Evolutionary conservation across 2,329 filamentous ascomycete species (phyloP), one percentile per base, ranked within the genome.

Genomic region (Huntiella abstrusa): DNA sequence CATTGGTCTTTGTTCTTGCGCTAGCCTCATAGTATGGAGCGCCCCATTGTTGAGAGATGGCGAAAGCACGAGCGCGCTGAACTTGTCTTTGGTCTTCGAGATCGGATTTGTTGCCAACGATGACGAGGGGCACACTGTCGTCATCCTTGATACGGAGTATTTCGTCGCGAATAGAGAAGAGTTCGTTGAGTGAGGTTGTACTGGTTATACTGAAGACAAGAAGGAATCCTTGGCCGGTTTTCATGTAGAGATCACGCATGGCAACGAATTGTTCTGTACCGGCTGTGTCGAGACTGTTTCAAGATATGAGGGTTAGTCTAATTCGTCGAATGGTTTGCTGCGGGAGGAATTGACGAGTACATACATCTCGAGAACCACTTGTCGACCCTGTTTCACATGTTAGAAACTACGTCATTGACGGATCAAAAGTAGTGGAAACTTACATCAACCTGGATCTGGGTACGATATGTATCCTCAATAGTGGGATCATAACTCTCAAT

Each of bases 141-240:
- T 88, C 83, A 59, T 87, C 82, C 64, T 93, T 93, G 63, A 92
- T 88, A 50, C 84, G 83, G 51, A 86, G 80, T 52, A 94, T 92
- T 62, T 93, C 84, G 57, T 93, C 84, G 43, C 84, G 80, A 37
- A 94, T 70, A 54, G 83, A 80, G 54, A 75, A 71, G 28, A 94
- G 72, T 61, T 94, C 85, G 54, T 77, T 73, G 36, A 94, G 69
- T n/a, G 84, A 92, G 33, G 83, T 83, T 51, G 73, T 69, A 51
- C 83, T 91, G 13, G 84, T 88, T 58, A 93, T 93, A 62, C 82
- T 88, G 64, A 93, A 94, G 49, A 93, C 86, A 34, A 94, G 71
- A 47, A 94, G 73, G 60, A 94, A 94, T 0, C 86, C 85, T 63
- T 93, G 84, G 47, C 85, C 85, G 35, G 85, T 83, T 59, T 91